Evolutionary conservation across 148 eudicot genomes (phyloP), one percentile per base, ranked within the genome.

Genomic region (Rhododendron ferrugineum): DNA sequence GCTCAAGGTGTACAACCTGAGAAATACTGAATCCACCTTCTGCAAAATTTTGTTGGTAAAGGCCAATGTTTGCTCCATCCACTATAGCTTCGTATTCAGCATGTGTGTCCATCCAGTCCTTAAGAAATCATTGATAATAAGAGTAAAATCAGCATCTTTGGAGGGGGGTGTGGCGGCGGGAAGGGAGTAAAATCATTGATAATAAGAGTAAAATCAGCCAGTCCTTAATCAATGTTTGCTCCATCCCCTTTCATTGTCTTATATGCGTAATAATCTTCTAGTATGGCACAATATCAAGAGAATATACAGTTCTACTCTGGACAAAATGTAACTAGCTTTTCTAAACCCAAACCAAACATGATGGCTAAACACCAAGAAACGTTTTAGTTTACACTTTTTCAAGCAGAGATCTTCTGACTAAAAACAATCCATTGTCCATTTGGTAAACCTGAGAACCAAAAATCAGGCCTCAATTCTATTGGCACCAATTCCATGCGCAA

Each of bases 31-130:
- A 97, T 83, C 95, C 96, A 80, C 99, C 98, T 26, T 95, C 94
- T 1, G 93, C 92, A 88, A 97, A 97, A 87, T 97, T 97, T 85
- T 97, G 99, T 82, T 92, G 93, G 88, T 90, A 95, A 9, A 97
- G 89, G 79, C 96, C 99, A 88, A 95, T 89, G 83, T 97, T 97
- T 86, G 99, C 99, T 85, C 94, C 98, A 90, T 97, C 99, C 50
- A 95, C 88, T 74, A 97, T 87, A 86, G 96, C 93, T 84, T 97
- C 95, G 47, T 90, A 94, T 37, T 91, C 95, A 56, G 89, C 86
- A 88, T 94, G 89, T 83, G 87, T 84, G 79, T 92, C 96, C 86
- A 97, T 79, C 98, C 98, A 97, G 10, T 93, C 97, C 99, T 96
- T 20, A 58, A 44, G 0, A 85, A 66, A 66, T 80, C 78, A 73